Evolutionary conservation across 768 basidiomycete genomes (phyloP), one percentile per base, ranked within the genome.

Genomic region (Trametes punicea): DNA sequence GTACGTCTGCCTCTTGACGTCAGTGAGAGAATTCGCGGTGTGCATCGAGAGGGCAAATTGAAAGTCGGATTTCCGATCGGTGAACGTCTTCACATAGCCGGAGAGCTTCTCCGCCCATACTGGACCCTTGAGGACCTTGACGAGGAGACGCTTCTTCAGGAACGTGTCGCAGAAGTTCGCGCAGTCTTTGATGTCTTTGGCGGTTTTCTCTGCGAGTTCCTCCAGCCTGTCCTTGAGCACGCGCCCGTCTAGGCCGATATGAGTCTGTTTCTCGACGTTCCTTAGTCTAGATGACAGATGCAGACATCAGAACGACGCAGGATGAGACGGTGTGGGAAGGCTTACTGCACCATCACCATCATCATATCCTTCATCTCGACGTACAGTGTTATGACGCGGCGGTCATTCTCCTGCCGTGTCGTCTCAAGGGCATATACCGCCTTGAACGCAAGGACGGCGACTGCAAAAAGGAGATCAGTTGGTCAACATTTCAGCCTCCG

Each of bases 291-390:
- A 2, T 11, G n/a, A 41, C 40, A 8, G 10, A 4, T 27, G 4
- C 29, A 41, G 9, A 23, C 18, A 10, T 23, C 36, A 38, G 2
- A 2, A n/a, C 31, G 18, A 23, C 6, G 21, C 9, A n/a, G 40
- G 5, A 23, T 41, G 6, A 41, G 40, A 11, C 23, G 40, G 11
- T 20, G 8, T 13, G 31, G 31, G 11, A n/a, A 8, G 4, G 56
- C 77, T 7, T 52, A 77, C 78, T 78, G 73, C 18, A 79, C 70
- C 21, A 82, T 72, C 1, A 72, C 70, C 13, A 64, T 52, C 74
- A 82, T 78, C 70, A 78, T 71, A 36, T 80, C 73, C 57, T 73
- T 74, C 79, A 82, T 82, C 56, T 51, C 40, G 30, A 51, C 39
- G n/a, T 23, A 51, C 2, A 51, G 40, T 18, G 25, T 18, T 2